These are phyloP conservation scores for Lolium rigidum DNA, from an alignment of 176 grass and related monocot genomes.

Conservation along the genomic window DNA sequence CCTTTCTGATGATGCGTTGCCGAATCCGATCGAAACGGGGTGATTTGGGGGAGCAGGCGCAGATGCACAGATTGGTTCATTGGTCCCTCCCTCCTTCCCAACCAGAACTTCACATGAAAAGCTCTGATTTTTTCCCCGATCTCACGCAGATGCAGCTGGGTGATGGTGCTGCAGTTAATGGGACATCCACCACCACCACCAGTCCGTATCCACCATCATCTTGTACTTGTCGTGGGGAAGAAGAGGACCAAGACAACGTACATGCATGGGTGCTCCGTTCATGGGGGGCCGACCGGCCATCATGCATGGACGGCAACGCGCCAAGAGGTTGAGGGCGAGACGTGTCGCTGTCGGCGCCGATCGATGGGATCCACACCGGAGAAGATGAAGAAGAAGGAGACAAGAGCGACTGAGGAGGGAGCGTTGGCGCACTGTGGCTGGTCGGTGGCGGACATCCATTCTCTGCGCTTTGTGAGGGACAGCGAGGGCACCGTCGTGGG, in stretches of 20 bases:
- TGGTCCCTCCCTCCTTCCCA: background rate
- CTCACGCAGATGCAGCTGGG: background rate
- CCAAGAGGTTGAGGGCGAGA: background rate
- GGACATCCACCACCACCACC: background rate
- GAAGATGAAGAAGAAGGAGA: background rate
- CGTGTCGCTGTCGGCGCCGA: constrained; percentile 17
- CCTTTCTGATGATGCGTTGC: background rate
- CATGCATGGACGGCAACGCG: background rate
- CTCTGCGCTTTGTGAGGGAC: background rate
- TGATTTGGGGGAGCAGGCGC: background rate
- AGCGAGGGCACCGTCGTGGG: background rate
- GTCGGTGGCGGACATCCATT: background rate
- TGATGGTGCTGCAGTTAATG: background rate
- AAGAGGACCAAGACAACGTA: background rate
- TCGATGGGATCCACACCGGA: constrained; percentile 5
- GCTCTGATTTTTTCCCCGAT: background rate
- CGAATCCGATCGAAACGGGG: background rate
- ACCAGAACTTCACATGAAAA: background rate
- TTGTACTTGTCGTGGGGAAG: constrained; percentile 1
- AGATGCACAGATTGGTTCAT: background rate
- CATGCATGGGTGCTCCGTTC: background rate
- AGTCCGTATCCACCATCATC: background rate
- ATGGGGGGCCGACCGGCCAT: background rate
- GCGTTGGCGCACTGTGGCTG: background rate
- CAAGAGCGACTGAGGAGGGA: background rate